Conservation (phyloP, 495 filamentous ascomycete species). For the Recurvomyces mirabilis region DNA sequence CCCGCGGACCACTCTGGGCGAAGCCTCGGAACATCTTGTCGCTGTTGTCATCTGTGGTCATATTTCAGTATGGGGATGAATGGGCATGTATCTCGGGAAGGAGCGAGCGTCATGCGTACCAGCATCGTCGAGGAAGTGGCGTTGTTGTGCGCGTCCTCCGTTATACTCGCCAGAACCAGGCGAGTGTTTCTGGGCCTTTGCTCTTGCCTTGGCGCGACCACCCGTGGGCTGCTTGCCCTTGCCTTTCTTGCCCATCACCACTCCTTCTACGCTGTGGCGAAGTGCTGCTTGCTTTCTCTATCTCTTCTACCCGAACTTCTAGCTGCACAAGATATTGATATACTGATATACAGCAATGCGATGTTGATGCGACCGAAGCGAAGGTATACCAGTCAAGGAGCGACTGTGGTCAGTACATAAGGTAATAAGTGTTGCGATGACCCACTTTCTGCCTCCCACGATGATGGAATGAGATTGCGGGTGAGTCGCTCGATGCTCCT, state of each 20-base stretch:
- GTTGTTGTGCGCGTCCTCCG: background rate
- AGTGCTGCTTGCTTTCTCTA: no score
- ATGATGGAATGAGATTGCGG: no score
- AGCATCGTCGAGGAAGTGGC: background rate
- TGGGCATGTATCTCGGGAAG: background rate
- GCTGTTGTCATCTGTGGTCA: conserved; percentile 10
- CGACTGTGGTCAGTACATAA: conserved; percentile 4
- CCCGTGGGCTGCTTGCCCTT: conserved; percentile 7
- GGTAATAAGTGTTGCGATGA: no score
- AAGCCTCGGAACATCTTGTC: conserved; percentile 13
- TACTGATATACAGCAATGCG: no score
- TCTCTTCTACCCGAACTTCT: no score
- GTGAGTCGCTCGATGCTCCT: no score
- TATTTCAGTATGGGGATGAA: no score
- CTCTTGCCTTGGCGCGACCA: conserved; percentile 4
- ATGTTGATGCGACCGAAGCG: no score
- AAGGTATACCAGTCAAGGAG: no score
- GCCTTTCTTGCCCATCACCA: conserved; percentile 7
- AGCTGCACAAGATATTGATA: no score
- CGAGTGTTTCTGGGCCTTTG: background rate
- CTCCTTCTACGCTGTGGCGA: background rate
- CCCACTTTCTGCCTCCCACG: no score
- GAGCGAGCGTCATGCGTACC: background rate
- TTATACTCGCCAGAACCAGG: no score
- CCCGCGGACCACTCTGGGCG: conserved; percentile 3